phyloP scores from a whole-genome alignment of 495 filamentous ascomycete genomes.

The Penicillium fimorum region DNA sequence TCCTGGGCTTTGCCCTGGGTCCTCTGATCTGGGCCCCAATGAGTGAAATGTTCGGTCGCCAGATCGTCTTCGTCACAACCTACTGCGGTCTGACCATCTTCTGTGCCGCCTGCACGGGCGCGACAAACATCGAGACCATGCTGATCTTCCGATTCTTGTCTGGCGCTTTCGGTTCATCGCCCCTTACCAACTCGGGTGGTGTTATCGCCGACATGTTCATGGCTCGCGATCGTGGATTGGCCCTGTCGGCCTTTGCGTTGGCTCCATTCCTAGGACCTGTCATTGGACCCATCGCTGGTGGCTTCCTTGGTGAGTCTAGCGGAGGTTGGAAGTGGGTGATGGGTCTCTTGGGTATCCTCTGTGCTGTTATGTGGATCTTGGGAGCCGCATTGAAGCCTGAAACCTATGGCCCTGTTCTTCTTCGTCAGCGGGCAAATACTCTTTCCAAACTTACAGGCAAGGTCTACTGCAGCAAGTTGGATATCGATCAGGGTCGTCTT shows the following conservation, averaged over 20 bases:
- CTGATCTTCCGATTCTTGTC: slow-evolving; percentile 70
- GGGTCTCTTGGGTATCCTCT: slow-evolving; percentile 46
- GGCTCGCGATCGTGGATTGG: slow-evolving; percentile 56
- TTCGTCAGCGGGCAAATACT: slow-evolving; percentile 46
- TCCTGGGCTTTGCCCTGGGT: slow-evolving; percentile 61
- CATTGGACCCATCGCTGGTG: slow-evolving; percentile 53
- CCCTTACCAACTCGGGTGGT: slow-evolving; percentile 65
- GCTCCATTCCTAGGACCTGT: slow-evolving; percentile 64
- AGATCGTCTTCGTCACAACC: slow-evolving; percentile 62
- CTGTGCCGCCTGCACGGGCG: slow-evolving; percentile 57
- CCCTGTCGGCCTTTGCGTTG: slow-evolving; percentile 56
- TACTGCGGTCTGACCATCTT: slow-evolving; percentile 61
- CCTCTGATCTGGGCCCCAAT: slow-evolving; percentile 61
- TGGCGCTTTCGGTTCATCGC: slow-evolving; percentile 67
- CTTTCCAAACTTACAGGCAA: slow-evolving; percentile 51
- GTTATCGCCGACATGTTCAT: slow-evolving; percentile 69
- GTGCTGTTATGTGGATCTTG: slow-evolving; percentile 48
- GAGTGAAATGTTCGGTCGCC: slow-evolving; percentile 65
- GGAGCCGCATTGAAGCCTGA: slow-evolving; percentile 49
- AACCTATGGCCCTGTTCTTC: slow-evolving; percentile 54
- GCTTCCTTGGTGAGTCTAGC: slow-evolving; percentile 49
- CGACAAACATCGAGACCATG: slow-evolving; percentile 58
- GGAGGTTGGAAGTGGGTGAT: slow-evolving; percentile 64
- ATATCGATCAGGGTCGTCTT: slow-evolving; percentile 33
- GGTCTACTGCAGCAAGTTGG: slow-evolving; percentile 44